These are phyloP conservation scores for Diversispora eburnea DNA, from an alignment of 192 early-diverging fungal genomes.

Conservation along the genomic window DNA sequence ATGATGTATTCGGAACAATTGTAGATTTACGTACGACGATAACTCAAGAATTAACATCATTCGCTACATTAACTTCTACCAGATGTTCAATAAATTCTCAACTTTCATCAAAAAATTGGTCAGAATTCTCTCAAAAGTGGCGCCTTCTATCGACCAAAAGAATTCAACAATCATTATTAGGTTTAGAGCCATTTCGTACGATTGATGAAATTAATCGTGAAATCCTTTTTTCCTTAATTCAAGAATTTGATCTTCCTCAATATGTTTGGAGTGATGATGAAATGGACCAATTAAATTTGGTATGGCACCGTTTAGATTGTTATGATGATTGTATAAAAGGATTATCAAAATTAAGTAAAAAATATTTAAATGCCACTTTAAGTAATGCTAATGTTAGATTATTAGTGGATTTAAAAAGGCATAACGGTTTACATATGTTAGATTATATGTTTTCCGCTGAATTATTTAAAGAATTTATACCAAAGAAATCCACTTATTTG, in stretches of 20 bases:
- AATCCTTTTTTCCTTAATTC: not conserved
- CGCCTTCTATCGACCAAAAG: not conserved
- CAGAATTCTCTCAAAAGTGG: not conserved
- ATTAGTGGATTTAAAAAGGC: not conserved
- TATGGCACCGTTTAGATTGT: not conserved
- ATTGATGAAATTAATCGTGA: not conserved
- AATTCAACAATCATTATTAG: not conserved
- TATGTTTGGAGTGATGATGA: not conserved
- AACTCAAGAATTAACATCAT: constrained; percentile 3
- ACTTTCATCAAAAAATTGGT: not conserved
- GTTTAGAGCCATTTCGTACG: not conserved
- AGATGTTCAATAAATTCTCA: not conserved
- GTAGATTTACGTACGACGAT: not conserved
- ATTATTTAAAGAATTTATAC: not conserved
- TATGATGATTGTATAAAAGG: not conserved
- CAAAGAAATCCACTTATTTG: not conserved
- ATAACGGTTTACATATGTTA: not conserved
- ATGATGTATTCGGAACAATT: not conserved
- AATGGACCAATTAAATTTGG: not conserved
- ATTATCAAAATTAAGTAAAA: not conserved
- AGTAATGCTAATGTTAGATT: constrained; percentile 4
- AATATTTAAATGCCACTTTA: not conserved
- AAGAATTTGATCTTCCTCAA: not conserved
- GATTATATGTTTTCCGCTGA: constrained; percentile 6
- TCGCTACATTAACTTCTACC: not conserved